Evolutionary conservation across 1,284 basidiomycete genomes (phyloP).

Genomic region (Termitomyces sp.): DNA sequence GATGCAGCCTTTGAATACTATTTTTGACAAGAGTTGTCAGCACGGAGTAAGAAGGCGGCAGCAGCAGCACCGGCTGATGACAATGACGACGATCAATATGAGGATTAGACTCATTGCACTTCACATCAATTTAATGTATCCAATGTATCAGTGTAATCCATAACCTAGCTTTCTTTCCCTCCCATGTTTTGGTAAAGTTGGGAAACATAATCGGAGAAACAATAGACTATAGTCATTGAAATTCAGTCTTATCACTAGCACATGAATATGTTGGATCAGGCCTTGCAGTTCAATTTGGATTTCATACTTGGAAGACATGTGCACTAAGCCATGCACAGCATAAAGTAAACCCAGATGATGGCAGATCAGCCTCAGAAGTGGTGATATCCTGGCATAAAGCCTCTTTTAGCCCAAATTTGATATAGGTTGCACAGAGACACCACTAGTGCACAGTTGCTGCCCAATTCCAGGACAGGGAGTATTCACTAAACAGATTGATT

Average conservation of each 20-base stretch:
- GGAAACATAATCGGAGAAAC: neutral
- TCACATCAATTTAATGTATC: neutral
- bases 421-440: no score
- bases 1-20: neutral
- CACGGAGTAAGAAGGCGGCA: constrained; percentile 14
- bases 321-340: no score
- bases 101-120: constrained; percentile 4
- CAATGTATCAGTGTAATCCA: neutral
- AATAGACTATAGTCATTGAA: neutral
- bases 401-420: no score
- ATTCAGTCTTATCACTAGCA: neutral
- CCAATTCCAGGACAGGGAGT: no score
- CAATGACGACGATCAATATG: constrained; percentile 17
- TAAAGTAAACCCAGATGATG: no score
- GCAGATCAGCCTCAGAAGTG: no score
- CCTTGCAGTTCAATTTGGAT: no score
- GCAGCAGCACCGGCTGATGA: constrained; percentile 1
- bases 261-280: neutral
- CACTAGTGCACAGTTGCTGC: no score
- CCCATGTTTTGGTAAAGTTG: neutral
- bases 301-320: no score
- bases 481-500: no score
- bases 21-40: constrained; percentile 4
- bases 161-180: neutral
- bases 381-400: no score